These are phyloP conservation scores for Achaetomiella virescens DNA, from an alignment of 495 filamentous ascomycete genomes.

Conservation along the genomic window DNA sequence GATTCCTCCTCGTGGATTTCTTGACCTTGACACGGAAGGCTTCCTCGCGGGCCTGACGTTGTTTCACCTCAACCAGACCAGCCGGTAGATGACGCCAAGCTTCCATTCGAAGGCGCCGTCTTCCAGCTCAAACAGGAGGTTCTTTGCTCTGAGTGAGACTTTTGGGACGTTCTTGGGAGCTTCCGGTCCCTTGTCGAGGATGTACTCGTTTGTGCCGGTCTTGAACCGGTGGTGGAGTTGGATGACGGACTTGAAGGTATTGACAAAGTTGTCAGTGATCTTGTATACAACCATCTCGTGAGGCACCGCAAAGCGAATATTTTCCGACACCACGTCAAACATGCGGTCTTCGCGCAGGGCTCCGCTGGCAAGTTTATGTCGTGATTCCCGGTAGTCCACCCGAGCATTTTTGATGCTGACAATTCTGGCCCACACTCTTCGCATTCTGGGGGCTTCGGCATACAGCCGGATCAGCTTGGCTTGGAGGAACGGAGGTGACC, in stretches of 20 bases:
- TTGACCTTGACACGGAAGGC: conserved; percentile 83
- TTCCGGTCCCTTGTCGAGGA: conserved; percentile 74
- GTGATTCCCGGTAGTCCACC: conserved; percentile 70
- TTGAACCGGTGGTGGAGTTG: conserved; percentile 89
- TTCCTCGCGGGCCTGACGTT: conserved; percentile 81
- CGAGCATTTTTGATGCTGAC: conserved; percentile 74
- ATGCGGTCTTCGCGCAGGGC: conserved; percentile 66
- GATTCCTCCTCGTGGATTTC: conserved; percentile 64
- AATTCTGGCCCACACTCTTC: conserved; percentile 75
- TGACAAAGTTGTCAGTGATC: conserved; percentile 86
- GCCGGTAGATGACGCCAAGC: conserved; percentile 85
- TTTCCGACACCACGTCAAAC: conserved; percentile 77
- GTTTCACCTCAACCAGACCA: conserved; percentile 80
- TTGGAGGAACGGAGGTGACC: conserved; percentile 70
- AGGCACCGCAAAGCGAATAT: conserved; percentile 83
- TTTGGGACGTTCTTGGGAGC: conserved; percentile 79
- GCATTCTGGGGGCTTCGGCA: conserved; percentile 76
- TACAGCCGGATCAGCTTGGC: conserved; percentile 75
- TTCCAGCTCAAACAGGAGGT: conserved; percentile 82
- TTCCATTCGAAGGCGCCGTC: conserved; percentile 98
- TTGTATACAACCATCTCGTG: conserved; percentile 88
- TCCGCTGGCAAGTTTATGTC: conserved; percentile 55
- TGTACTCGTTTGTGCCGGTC: conserved; percentile 79
- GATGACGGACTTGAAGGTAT: conserved; percentile 76
- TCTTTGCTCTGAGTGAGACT: conserved; percentile 72